Evolutionary conservation across 2,329 filamentous ascomycete species (phyloP).

Genomic region (Lomentospora prolificans): DNA sequence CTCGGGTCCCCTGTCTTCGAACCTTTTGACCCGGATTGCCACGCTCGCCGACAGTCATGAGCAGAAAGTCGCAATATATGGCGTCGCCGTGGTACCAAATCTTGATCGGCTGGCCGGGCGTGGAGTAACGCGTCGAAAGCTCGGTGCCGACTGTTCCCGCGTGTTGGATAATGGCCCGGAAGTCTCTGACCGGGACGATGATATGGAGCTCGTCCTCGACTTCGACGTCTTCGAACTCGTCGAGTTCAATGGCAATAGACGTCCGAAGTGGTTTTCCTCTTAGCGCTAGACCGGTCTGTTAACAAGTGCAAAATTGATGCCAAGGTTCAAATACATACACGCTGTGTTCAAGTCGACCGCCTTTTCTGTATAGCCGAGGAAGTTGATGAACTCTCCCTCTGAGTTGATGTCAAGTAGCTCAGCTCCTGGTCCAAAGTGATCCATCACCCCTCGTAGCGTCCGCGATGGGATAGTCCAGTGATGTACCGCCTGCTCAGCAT

Average conservation of each 20-base stretch:
- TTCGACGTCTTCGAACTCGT: constrained; percentile 66
- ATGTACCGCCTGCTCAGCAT: constrained; percentile 54
- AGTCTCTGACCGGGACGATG: constrained; percentile 74
- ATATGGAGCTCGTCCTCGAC: constrained; percentile 70
- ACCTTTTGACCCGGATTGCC: constrained; percentile 37
- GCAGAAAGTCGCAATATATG: constrained; percentile 64
- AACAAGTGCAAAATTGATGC: constrained; percentile 1
- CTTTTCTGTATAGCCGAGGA: constrained; percentile 76
- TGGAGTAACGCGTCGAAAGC: constrained; percentile 59
- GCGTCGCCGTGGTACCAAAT: constrained; percentile 61
- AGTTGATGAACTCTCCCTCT: constrained; percentile 62
- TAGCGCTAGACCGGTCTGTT: constrained; percentile 41
- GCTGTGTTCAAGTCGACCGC: constrained; percentile 50
- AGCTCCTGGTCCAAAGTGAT: constrained; percentile 71
- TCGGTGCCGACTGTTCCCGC: constrained; percentile 59
- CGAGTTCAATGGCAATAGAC: constrained; percentile 64
- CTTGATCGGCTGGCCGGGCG: constrained; percentile 61
- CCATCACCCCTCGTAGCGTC: constrained; percentile 64
- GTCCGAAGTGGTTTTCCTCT: constrained; percentile 74
- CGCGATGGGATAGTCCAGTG: constrained; percentile 64
- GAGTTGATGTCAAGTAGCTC: constrained; percentile 73
- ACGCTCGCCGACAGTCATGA: constrained; percentile 71
- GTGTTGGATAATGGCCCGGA: constrained; percentile 68
- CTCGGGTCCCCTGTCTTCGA: constrained; percentile 22
- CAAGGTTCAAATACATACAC: constrained; percentile 10